Base-by-base conservation (phyloP, 2,329 filamentous ascomycete genomes). In the Neofusicoccum sp. region DNA sequence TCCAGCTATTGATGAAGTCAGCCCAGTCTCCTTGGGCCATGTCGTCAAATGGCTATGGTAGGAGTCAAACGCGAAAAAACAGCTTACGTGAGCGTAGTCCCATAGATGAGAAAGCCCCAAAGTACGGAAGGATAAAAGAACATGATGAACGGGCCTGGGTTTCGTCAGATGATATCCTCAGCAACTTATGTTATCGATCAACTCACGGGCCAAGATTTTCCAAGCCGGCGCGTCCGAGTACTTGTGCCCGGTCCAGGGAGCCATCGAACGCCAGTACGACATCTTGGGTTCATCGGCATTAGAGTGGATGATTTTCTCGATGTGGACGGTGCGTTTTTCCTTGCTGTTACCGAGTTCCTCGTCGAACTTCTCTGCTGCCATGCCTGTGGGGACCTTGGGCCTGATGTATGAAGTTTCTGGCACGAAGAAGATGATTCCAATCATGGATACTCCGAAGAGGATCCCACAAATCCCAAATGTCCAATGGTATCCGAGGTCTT, bases 21-120 rank as follows among this genome's bases (percentile, higher is more conserved):
- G 31, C 6, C 6, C 12, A 9, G 75, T 75, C 4, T 11, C 14
- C 5, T 8, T 4, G 39, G 5, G 33, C 22, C 1, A 22, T 2
- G 22, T 22, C 22, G 22, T 22, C 22, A 22, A 22, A 22, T 22
- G 22, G 22, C 2, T 22, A 22, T 2, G 22, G 22, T 22, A 22
- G 34, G 14, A 14, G 34, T 37, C 12, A 37, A 4, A 9, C 4
- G 4, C 7, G 31, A 14, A n/a, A 43, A 43, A n/a, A 2, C 3
- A 3, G 45, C 54, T 58, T 31, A 58, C 54, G 52, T 63, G 29
- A 79, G 65, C 4, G 72, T 77, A 2, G 73, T 77, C 50, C 81
- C 82, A 66, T 83, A 83, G 6, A 76, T 67, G 12, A 78, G 69
- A 64, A 75, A 77, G 0, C 66, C 74, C 73, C 74, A 78, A 16